These are phyloP conservation scores for Excoecaria cochinchinensis DNA, from an alignment of 345 rosid species.

Conservation along the genomic window DNA sequence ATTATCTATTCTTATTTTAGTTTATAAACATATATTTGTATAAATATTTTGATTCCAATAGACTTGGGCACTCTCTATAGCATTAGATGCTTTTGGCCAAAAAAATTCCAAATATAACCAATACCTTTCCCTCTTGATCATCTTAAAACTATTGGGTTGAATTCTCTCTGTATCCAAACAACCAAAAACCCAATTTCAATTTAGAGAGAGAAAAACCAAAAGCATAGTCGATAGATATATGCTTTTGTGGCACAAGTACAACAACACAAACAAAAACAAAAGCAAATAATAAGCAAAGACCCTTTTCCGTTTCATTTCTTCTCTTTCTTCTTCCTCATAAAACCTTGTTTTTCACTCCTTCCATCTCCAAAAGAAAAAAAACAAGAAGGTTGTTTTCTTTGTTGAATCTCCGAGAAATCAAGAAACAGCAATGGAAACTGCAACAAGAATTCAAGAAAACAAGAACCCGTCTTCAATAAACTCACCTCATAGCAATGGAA, in stretches of 20 bases:
- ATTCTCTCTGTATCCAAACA: constrained; percentile 21
- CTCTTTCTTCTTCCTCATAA: background rate
- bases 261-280: constrained; percentile 23
- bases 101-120: constrained; percentile 38
- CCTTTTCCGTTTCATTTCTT: background rate
- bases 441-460: constrained; percentile 45
- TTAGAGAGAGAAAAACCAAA: background rate
- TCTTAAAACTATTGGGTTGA: constrained; percentile 25
- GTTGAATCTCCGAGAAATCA: constrained; percentile 13
- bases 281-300: background rate
- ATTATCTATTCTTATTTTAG: too few species aligned
- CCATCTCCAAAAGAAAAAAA: background rate
- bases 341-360: constrained; percentile 45
- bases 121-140: constrained; percentile 28
- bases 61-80: background rate
- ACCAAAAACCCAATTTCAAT: background rate
- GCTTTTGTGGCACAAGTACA: constrained; percentile 23
- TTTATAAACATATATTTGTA: background rate
- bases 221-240: background rate
- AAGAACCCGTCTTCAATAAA: constrained; percentile 52
- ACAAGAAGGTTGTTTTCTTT: background rate
- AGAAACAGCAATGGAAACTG: constrained; percentile 54
- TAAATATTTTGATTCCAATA: background rate
- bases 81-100: constrained; percentile 23
- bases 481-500: constrained; percentile 48